Conservation (phyloP, 2,329 filamentous ascomycete species). For the Cladophialophora bantiana region DNA sequence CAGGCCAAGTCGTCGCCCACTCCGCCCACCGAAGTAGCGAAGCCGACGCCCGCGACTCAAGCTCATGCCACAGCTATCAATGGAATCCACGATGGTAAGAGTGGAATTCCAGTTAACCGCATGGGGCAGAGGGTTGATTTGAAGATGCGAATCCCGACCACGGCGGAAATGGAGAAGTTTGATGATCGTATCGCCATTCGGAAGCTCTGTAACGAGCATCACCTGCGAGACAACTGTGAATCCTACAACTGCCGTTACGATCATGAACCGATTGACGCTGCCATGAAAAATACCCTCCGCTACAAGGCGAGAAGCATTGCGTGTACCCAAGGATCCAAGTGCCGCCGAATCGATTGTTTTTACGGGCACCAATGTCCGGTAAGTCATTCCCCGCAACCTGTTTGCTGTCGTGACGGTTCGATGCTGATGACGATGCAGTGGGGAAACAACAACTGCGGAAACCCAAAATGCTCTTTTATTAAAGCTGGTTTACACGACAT, state of each 20-base stretch:
- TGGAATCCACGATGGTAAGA: slow-evolving; percentile 21
- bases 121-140: slow-evolving; percentile 57
- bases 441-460: slow-evolving; percentile 33
- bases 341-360: slow-evolving; percentile 54
- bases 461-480: slow-evolving; percentile 33
- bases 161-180: slow-evolving; percentile 51
- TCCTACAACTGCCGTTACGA: slow-evolving; percentile 52
- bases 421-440: slow-evolving; percentile 14
- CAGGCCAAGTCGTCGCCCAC: slow-evolving; percentile 20
- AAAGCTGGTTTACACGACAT: slow-evolving; percentile 35
- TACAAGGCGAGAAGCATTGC: slow-evolving; percentile 54
- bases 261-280: slow-evolving; percentile 53
- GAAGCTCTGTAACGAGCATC: slow-evolving; percentile 60
- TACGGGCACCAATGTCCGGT: slow-evolving; percentile 51
- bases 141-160: slow-evolving; percentile 48
- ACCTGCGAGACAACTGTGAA: slow-evolving; percentile 47
- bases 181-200: slow-evolving; percentile 46
- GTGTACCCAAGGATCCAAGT: slow-evolving; percentile 52
- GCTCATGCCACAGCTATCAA: background rate
- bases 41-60: slow-evolving; percentile 43
- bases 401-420: background rate
- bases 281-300: slow-evolving; percentile 51
- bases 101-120: slow-evolving; percentile 56
- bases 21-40: slow-evolving; percentile 24
- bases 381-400: background rate